Evolutionary conservation across 1,284 basidiomycete species (phyloP).

Genomic region (Afroboletus lepidellus): DNA sequence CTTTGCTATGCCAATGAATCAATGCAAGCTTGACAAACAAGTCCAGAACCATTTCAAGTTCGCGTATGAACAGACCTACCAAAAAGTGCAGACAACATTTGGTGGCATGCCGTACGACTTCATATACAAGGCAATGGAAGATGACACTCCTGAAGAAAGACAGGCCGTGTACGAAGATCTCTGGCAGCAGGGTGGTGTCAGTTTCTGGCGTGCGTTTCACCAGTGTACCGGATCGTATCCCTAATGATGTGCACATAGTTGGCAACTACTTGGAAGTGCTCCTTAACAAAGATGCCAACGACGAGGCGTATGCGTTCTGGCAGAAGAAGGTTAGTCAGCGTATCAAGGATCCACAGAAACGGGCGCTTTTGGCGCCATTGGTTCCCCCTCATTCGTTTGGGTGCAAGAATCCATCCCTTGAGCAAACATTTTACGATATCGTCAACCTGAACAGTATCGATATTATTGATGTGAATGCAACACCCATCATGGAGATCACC

Average conservation of each 20-base stretch:
- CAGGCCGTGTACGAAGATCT: slow-evolving; percentile 3
- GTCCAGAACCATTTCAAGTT: not conserved
- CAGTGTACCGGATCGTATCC: not conserved
- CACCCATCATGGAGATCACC: slow-evolving; percentile 16
- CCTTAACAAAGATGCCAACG: not conserved
- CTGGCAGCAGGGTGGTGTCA: slow-evolving; percentile 14
- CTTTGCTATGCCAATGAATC: not conserved
- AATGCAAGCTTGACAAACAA: not conserved
- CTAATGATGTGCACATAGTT: slow-evolving; percentile 1
- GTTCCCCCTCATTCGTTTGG: slow-evolving; percentile 20
- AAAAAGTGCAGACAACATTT: too few relatives aligned
- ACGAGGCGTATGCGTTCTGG: slow-evolving; percentile 17
- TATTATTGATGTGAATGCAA: slow-evolving; percentile 7
- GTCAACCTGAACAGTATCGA: slow-evolving; percentile 20
- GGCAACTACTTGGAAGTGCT: slow-evolving; percentile 17
- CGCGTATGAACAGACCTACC: not conserved
- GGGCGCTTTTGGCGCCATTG: slow-evolving; percentile 13
- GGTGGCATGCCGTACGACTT: too few relatives aligned
- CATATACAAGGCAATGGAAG: not conserved
- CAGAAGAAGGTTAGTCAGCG: slow-evolving; percentile 16
- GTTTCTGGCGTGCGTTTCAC: slow-evolving; percentile 13
- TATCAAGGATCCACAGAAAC: slow-evolving; percentile 16
- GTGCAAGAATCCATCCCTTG: slow-evolving; percentile 10
- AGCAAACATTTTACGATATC: slow-evolving; percentile 16
- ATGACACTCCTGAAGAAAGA: slow-evolving; percentile 8